These are phyloP conservation scores for Larix sibirica DNA, from an alignment of 83 land plant genomes.

Conservation along the genomic window DNA sequence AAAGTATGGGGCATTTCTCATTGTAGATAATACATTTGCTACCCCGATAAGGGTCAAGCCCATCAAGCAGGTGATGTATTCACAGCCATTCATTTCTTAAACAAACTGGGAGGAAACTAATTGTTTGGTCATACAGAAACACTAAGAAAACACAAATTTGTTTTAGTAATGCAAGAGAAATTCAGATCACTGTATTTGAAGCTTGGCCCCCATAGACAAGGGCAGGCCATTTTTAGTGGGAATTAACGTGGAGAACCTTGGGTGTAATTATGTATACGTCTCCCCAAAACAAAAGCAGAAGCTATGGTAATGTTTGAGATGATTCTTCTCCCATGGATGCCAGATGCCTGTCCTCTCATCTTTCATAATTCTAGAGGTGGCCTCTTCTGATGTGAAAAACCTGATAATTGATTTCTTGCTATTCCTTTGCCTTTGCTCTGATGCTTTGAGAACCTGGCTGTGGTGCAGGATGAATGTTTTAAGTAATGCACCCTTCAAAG, in stretches of 20 bases:
- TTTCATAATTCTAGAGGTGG: neutral
- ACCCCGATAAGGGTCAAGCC: slow-evolving; percentile 34
- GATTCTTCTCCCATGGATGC: neutral
- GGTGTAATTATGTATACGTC: neutral
- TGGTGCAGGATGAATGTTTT: neutral
- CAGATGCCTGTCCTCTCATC: neutral
- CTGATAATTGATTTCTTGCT: neutral
- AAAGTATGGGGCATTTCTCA: slow-evolving; percentile 28
- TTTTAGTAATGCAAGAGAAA: neutral
- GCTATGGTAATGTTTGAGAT: neutral
- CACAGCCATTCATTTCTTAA: neutral
- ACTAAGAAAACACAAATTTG: neutral
- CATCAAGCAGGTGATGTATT: slow-evolving; percentile 21
- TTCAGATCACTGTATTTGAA: neutral
- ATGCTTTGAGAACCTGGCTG: neutral
- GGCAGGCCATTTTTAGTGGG: neutral
- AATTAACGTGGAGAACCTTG: neutral
- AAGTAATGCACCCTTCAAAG: neutral
- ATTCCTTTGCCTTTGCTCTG: neutral
- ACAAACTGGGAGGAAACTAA: neutral
- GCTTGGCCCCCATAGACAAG: neutral
- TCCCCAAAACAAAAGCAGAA: neutral
- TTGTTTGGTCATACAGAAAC: neutral
- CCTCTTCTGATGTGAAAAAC: neutral
- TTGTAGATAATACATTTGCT: slow-evolving; percentile 40